Base-by-base conservation (phyloP, 1,284 basidiomycete genomes). In the Ceratobasidium sp. region DNA sequence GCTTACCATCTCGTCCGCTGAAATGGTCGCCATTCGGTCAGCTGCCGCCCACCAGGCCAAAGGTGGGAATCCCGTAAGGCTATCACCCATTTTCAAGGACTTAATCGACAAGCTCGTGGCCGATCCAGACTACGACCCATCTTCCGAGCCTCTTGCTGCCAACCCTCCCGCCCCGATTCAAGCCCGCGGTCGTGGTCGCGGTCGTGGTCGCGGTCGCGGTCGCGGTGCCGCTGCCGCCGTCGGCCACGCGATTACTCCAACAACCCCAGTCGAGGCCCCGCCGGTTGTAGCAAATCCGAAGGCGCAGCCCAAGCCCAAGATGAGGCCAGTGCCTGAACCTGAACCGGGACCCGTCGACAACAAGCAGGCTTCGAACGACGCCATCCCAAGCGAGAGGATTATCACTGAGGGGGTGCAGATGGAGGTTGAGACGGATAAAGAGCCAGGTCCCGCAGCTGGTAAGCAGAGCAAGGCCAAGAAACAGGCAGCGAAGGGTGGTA, bases 71-170 rank as follows among this genome's bases (percentile, higher is more conserved):
- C 41, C 46, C 14, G 10, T n/a, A 23, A 16, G 64, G 16, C 4
- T 65, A 2, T n/a, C 64, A 7, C 10, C 35, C 5, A n/a, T 65
- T 7, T 65, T 20, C 16, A 35, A 38, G 30, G 64, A 46, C 5
- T 33, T 65, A 7, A 65, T 65, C 27, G 64, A 35, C 41, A 16
- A 27, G 23, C 16, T 65, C 8, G 41, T 18, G 2, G 14, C 38
- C 46, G 18, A 65, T 14, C 64, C 64, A n/a, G 16, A 33, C 3
- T 65, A 65, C 44, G 44, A 65, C 23, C 64, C 64, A 18, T 16
- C 64, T 23, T 65, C 64, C n/a, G 64, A 65, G 23, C 64, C 64
- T 12, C 41, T 46, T 30, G 10, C 41, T 23, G 16, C 23, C 23
- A 12, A 65, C 2, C 64, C 44, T 65, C 38, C 64, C 16, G 64